Percentiles rank a stretch among this genome's conserved stretches.
Conservation (phyloP, 139 green algal species). For the Tetraselmis chui region DNA sequence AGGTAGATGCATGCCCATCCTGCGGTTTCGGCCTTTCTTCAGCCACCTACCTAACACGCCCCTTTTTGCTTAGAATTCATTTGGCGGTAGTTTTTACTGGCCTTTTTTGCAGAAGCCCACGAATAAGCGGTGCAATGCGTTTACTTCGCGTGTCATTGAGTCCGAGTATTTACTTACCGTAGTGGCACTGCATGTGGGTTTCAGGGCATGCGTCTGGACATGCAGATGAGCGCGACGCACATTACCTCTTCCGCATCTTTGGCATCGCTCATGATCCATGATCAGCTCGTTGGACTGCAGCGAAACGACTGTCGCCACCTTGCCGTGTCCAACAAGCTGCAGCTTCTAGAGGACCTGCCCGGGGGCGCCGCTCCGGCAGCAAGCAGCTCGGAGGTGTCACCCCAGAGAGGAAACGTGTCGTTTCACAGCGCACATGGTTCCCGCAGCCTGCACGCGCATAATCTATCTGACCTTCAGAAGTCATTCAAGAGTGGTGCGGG, state of each 20-base stretch:
- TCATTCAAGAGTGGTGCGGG: constrained; percentile 16
- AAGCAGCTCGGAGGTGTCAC: background rate
- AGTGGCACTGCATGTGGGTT: too few relatives aligned
- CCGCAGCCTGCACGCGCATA: background rate
- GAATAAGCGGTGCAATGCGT: too few relatives aligned
- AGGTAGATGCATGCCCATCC: background rate
- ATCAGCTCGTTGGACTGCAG: constrained; percentile 52
- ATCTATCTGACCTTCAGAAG: constrained; percentile 35
- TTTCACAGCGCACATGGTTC: background rate
- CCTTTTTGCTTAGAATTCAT: too few relatives aligned
- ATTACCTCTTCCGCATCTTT: background rate
- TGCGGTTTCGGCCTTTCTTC: too few relatives aligned
- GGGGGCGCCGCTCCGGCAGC: too few relatives aligned
- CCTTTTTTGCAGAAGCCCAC: too few relatives aligned
- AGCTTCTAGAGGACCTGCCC: constrained; percentile 15
- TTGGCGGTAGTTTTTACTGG: too few relatives aligned
- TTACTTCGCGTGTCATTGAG: too few relatives aligned
- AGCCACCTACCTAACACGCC: too few relatives aligned
- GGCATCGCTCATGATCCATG: constrained; percentile 39
- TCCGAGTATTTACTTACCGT: too few relatives aligned
- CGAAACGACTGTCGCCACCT: constrained; percentile 23
- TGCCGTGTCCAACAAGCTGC: constrained; percentile 14
- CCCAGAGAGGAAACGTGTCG: background rate
- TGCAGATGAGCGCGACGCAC: constrained; percentile 14
- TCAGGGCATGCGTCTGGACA: constrained; percentile 14